phyloP scores from a whole-genome alignment of 352 stramenopile genomes.

The Hyaloperonospora arabidopsidis region DNA sequence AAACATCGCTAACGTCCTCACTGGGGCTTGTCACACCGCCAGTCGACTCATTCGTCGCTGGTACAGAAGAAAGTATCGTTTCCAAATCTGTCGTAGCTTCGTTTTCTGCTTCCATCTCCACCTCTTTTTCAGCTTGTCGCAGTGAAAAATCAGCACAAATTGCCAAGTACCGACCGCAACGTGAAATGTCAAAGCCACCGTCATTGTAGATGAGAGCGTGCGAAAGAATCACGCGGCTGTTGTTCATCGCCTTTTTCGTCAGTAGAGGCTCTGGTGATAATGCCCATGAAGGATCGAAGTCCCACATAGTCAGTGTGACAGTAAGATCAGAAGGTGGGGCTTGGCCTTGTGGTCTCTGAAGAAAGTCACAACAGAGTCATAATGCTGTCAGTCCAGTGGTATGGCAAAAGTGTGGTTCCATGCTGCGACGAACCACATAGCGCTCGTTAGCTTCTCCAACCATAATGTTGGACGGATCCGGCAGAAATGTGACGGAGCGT shows the following conservation, averaged over 20 bases:
- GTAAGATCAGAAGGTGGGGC: constrained; percentile 80
- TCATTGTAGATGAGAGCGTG: constrained; percentile 96
- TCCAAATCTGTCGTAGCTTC: constrained; percentile 68
- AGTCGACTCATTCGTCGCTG: constrained; percentile 47
- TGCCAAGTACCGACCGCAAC: constrained; percentile 89
- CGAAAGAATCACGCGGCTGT: constrained; percentile 77
- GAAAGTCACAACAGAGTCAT: not conserved
- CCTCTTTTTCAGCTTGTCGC: constrained; percentile 81
- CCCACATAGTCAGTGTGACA: constrained; percentile 92
- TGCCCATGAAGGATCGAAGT: constrained; percentile 87
- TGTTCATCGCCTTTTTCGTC: constrained; percentile 80
- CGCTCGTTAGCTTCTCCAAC: constrained; percentile 90
- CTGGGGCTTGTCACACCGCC: constrained; percentile 47
- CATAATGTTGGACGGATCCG: constrained; percentile 87
- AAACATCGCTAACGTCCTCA: constrained; percentile 59
- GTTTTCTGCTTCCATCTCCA: constrained; percentile 70
- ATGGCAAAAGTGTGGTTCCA: not conserved
- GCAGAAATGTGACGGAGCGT: constrained; percentile 91
- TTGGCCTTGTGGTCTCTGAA: constrained; percentile 66
- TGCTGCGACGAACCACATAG: constrained; percentile 52
- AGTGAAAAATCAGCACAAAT: constrained; percentile 93
- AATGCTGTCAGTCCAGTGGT: not conserved
- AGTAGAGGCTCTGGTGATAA: constrained; percentile 59
- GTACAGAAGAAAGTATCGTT: constrained; percentile 53
- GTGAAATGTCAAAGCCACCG: constrained; percentile 94